Base-by-base conservation (phyloP, 192 early-diverging fungal genomes). In the Coemansia sp. region DNA sequence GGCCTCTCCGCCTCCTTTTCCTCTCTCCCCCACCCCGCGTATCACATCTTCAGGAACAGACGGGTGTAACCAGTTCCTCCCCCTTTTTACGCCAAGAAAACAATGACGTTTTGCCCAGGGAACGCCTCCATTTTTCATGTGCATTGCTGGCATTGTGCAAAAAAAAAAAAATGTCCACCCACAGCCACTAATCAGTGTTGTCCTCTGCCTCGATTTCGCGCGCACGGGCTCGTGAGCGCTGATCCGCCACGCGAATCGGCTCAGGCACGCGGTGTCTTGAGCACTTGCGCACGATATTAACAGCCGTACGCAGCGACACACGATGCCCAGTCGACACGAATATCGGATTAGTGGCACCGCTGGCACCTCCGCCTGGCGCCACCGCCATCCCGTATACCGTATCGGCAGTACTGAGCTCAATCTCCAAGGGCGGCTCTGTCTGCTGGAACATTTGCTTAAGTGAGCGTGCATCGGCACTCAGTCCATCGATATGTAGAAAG, bases 181-280 rank as follows among this genome's bases (percentile, higher is more conserved):
- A 60, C 16, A 57, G 53, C 44, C 44, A 57, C 53, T 31, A 27
- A 33, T 34, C 61, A 41, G 55, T 24, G 33, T 0, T 24, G 13
- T 49, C 22, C 2, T 20, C 15, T 12, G 64, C 47, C 53, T 83
- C 74, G 22, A 79, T 70, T n/a, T 49, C 58, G 22, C 74, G 74
- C 38, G 72, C 65, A 0, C 64, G 49, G 8, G 66, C 65, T 36
- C 77, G 55, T 47, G 83, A 80, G 41, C 33, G 74, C 60, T 65
- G 75, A 81, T 98, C 96, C n/a, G 95, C 96, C 43, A 87, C 78
- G 7, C 95, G 88, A 66, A 97, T 95, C 6, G 96, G 96, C 73
- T 98, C 96, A 0, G 95, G 95, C 6, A 96, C 86, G 6, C 94
- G 82, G 81, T 85, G 89, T 11, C 73, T 58, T 29, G 88, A 90